Percentiles rank a stretch among this genome's conserved stretches.
phyloP scores from a whole-genome alignment of 257 asterid genomes.

The Lithospermum erythrorhizon region DNA sequence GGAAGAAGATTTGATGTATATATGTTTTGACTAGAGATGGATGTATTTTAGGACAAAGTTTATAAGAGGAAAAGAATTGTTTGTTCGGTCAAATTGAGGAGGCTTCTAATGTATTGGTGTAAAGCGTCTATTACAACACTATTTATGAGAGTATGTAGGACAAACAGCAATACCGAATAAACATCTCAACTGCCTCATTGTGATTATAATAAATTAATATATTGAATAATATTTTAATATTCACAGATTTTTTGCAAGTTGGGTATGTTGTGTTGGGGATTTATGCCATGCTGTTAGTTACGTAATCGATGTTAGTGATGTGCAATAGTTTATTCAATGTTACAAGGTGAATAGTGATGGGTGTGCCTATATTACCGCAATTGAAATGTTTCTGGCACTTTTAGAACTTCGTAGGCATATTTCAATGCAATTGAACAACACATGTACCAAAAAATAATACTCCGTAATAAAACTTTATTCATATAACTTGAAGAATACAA shows the following conservation, averaged over 20 bases:
- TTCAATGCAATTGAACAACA: neutral
- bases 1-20: neutral
- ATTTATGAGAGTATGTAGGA: neutral
- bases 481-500: no score
- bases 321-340: no score
- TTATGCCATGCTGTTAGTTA: neutral
- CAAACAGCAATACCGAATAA: neutral
- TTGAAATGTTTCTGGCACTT: neutral
- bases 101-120: neutral
- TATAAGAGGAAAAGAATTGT: neutral
- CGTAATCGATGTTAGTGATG: neutral
- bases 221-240: no score
- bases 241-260: neutral
- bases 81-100: neutral
- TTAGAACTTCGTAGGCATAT: neutral
- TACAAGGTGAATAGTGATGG: neutral
- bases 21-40: neutral
- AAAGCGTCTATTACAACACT: neutral
- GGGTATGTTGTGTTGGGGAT: neutral
- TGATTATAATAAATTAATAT: no score
- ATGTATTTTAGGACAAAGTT: neutral
- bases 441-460: neutral
- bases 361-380: neutral
- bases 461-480: no score
- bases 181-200: no score